Base-by-base conservation (phyloP, 2,329 filamentous ascomycete genomes). In the Grosmannia clavigera region DNA sequence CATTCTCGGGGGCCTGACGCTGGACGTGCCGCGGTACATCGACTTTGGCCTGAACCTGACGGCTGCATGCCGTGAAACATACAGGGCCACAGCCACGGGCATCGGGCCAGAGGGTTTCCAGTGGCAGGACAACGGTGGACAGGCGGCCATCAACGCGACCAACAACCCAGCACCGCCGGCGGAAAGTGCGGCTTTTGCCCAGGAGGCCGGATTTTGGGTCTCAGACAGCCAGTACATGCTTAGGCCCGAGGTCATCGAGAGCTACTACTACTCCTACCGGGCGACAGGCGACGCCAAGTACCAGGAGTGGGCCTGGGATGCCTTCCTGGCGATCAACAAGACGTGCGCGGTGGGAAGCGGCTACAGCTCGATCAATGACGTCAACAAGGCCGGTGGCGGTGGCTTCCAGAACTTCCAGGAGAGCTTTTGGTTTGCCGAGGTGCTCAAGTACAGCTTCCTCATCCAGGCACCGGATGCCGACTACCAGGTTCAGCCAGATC, bases 361-460 rank as follows among this genome's bases (percentile, higher is more conserved):
- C 9, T 95, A 84, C 72, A 81, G 81, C 14, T 78, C 80, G 35
- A 74, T 95, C 60, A 70, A 67, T 0, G 72, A 95, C 68, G 88
- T 95, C 54, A 89, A 87, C 65, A 73, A 72, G 3, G 66, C 68
- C 3, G 77, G 76, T 35, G 88, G 88, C 11, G 87, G 87, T 1
- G 71, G 73, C 0, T 83, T 80, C 61, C 71, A 72, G 51, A 82
- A 95, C 70, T 85, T 86, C 70, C 87, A 92, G 77, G 89, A 95
- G 74, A 92, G 87, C 67, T 95, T 94, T 74, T 85, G 88, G 76
- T 90, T 95, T 70, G 90, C 90, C 0, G 90, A 95, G 75, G 87
- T 91, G 63, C 70, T 95, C 71, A 95, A 95, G 78, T 95, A 95
- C 70, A 76, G 81, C 60, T 95, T 88, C 73, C 70, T 95, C 66